Conservation (phyloP, 345 rosid species). For the Ceriops zippeliana region DNA sequence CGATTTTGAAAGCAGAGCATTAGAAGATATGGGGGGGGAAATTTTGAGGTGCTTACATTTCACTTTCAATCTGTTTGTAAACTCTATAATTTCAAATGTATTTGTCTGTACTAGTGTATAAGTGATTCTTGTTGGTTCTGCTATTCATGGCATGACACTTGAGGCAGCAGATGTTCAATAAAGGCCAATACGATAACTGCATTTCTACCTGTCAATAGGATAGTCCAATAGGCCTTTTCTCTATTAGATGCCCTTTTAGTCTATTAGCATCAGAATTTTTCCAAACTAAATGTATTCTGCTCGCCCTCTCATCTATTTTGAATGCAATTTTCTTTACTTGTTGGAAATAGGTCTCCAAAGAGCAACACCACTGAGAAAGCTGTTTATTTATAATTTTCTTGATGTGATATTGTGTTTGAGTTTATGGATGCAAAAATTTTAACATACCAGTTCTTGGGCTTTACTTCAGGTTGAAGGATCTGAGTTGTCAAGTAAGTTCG, state of each 20-base stretch:
- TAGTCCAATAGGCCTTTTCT: too few relatives aligned
- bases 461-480: constrained; percentile 50
- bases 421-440: background rate
- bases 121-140: too few relatives aligned
- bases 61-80: constrained; percentile 10
- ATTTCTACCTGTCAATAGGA: too few relatives aligned
- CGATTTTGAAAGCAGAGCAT: constrained; percentile 45
- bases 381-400: background rate
- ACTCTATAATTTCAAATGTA: constrained; percentile 9
- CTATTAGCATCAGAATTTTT: too few relatives aligned
- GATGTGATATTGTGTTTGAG: background rate
- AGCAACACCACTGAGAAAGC: background rate
- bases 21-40: constrained; percentile 34
- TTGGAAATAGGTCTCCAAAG: too few relatives aligned
- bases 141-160: too few relatives aligned
- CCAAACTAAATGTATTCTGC: too few relatives aligned
- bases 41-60: constrained; percentile 43
- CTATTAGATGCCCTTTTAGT: background rate
- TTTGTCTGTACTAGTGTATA: too few relatives aligned
- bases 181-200: too few relatives aligned
- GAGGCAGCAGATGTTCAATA: too few relatives aligned
- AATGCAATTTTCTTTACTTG: too few relatives aligned
- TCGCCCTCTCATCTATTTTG: too few relatives aligned
- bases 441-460: constrained; percentile 11
- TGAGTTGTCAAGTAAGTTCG: constrained; percentile 40